These are phyloP conservation scores for Vaccinium corymbosum DNA, from an alignment of 148 eudicot species.

Conservation along the genomic window DNA sequence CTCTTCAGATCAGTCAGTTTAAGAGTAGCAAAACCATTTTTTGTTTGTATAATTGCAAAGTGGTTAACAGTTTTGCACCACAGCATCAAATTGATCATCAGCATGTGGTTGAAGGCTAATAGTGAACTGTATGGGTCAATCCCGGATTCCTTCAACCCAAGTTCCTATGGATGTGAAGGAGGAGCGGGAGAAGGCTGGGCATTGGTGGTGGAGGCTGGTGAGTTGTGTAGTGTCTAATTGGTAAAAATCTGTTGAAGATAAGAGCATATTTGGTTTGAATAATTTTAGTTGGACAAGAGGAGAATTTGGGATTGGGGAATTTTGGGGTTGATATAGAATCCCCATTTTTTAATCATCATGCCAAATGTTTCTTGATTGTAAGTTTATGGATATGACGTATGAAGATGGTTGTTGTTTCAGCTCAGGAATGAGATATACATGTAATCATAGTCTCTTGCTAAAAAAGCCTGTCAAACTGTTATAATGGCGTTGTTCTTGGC, in stretches of 20 bases:
- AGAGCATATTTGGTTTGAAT: neutral
- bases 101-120: neutral
- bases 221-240: neutral
- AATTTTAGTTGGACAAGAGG: neutral
- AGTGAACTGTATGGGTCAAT: neutral
- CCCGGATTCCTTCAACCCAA: neutral
- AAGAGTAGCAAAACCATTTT: neutral
- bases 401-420: slow-evolving; percentile 12
- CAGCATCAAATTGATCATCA: neutral
- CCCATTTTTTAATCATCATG: neutral
- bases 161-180: neutral
- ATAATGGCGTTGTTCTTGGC: neutral
- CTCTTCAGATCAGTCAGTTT: neutral
- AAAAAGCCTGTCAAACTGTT: neutral
- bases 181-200: neutral
- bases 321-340: neutral
- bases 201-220: neutral
- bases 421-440: neutral
- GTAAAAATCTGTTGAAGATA: neutral
- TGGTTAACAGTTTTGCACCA: neutral
- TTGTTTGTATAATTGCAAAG: neutral
- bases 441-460: neutral
- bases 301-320: neutral
- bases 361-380: neutral
- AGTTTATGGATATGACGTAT: neutral